Evolutionary conservation across 2,329 filamentous ascomycete species (phyloP), one percentile per base, ranked within the genome.

Genomic region (Talaromyces marneffei): DNA sequence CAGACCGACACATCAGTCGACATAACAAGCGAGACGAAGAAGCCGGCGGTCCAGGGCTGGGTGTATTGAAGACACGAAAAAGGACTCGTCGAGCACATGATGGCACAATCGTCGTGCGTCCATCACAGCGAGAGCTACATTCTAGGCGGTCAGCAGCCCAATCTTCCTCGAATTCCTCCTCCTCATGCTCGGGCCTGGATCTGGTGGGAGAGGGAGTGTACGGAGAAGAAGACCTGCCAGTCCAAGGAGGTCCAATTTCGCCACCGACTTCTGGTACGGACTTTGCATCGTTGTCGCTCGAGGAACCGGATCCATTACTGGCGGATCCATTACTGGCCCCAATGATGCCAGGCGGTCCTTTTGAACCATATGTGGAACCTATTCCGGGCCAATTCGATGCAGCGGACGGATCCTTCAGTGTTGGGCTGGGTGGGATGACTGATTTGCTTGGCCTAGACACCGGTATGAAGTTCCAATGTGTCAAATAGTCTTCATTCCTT

Each of bases 361-460:
- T 70, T 60, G 71, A 73, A 52, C 71, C 69, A 4, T 71, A 67
- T 60, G 69, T 69, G 4, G 71, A 73, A 58, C 71, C 71, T 0
- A 65, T 73, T 27, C 66, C 71, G 0, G 71, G 71, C 1, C 71
- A 73, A 31, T 73, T 73, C 44, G 71, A 73, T 57, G 71, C 71
- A 1, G 70, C 71, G 0, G 71, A 73, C 64, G 71, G 71, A 1
- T 71, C 71, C 0, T 73, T 66, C 63, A 65, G 65, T 23, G 57
- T 27, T 29, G 44, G 44, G 7, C 18, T 50, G 12, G 44, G 25
- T 35, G 50, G 50, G 20, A 27, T 64, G 65, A 81, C 83, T 57
- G 81, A 85, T 56, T 78, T 82, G 35, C 85, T 86, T 66, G 81
- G 82, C 61, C 79, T 84, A 48, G 84, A 87, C 67, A 87, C 84